Evolutionary conservation across 345 rosid species (phyloP).

Genomic region (Moricandia arvensis): DNA sequence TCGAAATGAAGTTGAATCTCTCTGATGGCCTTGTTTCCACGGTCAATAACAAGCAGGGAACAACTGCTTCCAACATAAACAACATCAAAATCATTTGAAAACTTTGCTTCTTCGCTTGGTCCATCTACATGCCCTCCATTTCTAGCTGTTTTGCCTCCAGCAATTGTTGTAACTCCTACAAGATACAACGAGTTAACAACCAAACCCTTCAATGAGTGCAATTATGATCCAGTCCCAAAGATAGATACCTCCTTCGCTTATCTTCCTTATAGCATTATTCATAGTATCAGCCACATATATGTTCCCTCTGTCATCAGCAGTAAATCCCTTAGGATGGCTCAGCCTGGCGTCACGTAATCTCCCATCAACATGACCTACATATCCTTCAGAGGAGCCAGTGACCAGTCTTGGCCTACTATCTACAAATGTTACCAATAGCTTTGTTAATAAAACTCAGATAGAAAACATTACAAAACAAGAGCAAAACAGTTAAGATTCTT

Average conservation of each 20-base stretch:
- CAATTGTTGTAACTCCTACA: constrained; percentile 90
- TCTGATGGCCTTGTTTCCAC: constrained; percentile 70
- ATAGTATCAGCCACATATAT: constrained; percentile 84
- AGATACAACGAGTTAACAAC: neutral
- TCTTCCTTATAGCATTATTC: constrained; percentile 94
- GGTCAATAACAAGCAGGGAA: constrained; percentile 88
- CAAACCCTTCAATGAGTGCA: neutral
- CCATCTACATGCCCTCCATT: constrained; percentile 99
- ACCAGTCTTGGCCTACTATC: constrained; percentile 71
- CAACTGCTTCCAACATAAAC: constrained; percentile 97
- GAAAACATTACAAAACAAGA: constrained; percentile 12
- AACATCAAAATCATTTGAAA: constrained; percentile 92
- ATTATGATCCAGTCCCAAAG: neutral
- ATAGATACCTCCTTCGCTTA: constrained; percentile 75
- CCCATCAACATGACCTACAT: constrained; percentile 89
- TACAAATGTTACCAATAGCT: constrained; percentile 15
- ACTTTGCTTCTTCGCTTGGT: constrained; percentile 95
- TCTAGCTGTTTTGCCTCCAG: constrained; percentile 78
- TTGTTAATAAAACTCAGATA: neutral
- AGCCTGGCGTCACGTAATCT: constrained; percentile 79
- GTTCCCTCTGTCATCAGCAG: constrained; percentile 93
- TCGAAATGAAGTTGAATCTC: neutral
- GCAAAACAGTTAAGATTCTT: neutral
- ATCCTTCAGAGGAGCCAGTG: constrained; percentile 91
- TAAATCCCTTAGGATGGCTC: constrained; percentile 90